Evolutionary conservation across 805 yeast genomes (phyloP).

Genomic region (Isabelozyma heimii): DNA sequence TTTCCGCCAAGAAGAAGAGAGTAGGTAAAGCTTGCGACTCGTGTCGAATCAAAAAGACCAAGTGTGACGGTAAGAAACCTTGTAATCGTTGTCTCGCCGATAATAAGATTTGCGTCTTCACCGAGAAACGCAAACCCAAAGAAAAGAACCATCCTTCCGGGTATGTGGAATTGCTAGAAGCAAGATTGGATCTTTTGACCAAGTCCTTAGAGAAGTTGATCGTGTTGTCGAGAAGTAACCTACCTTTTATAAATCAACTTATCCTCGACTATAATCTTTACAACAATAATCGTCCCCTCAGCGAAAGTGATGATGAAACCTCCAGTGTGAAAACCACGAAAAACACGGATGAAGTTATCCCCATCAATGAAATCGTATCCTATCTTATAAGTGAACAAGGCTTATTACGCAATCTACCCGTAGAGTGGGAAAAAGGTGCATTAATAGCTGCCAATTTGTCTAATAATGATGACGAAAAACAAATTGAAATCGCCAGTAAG

Average conservation of each 20-base stretch:
- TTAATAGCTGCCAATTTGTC: slow-evolving; percentile 36
- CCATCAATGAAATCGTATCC: slow-evolving; percentile 49
- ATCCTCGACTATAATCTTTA: slow-evolving; percentile 5
- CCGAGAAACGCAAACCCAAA: slow-evolving; percentile 51
- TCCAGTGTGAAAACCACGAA: background rate
- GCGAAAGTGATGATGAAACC: background rate
- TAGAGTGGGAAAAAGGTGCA: slow-evolving; percentile 47
- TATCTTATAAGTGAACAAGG: slow-evolving; percentile 41
- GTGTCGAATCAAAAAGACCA: slow-evolving; percentile 61
- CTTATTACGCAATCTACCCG: slow-evolving; percentile 34
- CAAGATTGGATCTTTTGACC: slow-evolving; percentile 51
- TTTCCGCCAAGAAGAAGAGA: slow-evolving; percentile 43
- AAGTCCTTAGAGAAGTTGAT: slow-evolving; percentile 46
- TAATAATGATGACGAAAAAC: slow-evolving; percentile 15
- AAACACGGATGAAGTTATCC: slow-evolving; percentile 14
- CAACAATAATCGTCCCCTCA: background rate
- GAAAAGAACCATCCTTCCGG: slow-evolving; percentile 59
- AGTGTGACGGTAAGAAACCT: slow-evolving; percentile 62
- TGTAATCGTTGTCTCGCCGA: slow-evolving; percentile 54
- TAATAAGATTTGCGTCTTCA: slow-evolving; percentile 58
- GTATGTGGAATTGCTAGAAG: slow-evolving; percentile 62
- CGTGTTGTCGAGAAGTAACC: slow-evolving; percentile 24
- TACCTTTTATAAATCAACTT: slow-evolving; percentile 22
- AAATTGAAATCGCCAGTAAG: slow-evolving; percentile 19
- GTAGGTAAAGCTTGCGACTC: slow-evolving; percentile 67